A percentile compares a stretch with the other conserved stretches of the same genome.
Evolutionary conservation across 2,329 filamentous ascomycete species (phyloP).

Genomic region (Fusarium chlamydosporum): DNA sequence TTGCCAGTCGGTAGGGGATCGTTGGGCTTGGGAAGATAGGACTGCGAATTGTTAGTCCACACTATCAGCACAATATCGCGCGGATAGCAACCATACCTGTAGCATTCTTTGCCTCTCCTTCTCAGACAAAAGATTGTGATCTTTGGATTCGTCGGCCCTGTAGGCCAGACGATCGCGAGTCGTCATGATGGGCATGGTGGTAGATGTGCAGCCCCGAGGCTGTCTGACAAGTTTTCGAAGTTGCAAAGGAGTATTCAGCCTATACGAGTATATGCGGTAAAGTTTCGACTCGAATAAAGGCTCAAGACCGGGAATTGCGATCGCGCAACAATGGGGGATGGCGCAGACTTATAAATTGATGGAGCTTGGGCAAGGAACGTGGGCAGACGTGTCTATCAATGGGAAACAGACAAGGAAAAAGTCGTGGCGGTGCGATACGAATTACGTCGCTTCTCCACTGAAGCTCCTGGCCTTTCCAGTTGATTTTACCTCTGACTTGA

Average conservation of each 20-base stretch:
- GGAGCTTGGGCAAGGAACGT: constrained; percentile 39
- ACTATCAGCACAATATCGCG: neutral
- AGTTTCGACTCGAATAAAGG: constrained; percentile 1
- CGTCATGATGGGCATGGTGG: constrained; percentile 55
- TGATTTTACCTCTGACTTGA: neutral
- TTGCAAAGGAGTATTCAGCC: neutral
- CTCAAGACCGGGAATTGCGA: constrained; percentile 18
- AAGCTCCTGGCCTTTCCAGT: constrained; percentile 26
- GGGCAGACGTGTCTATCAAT: constrained; percentile 43
- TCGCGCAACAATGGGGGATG: constrained; percentile 28
- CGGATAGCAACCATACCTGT: constrained; percentile 49
- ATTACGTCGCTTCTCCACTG: constrained; percentile 51
- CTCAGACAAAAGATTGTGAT: constrained; percentile 55
- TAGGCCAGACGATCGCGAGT: constrained; percentile 57
- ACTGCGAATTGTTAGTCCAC: constrained; percentile 45
- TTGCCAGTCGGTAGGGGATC: constrained; percentile 50
- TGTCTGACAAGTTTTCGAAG: constrained; percentile 39
- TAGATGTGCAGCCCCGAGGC: constrained; percentile 50
- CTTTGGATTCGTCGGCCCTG: constrained; percentile 56
- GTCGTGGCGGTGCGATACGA: constrained; percentile 46
- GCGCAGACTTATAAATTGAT: constrained; percentile 45
- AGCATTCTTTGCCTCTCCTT: constrained; percentile 57
- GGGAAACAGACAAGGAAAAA: constrained; percentile 27
- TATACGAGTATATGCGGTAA: constrained; percentile 1
- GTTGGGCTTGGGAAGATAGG: constrained; percentile 55